Evolutionary conservation across 345 rosid species (phyloP).

Genomic region (Ceriops decandra): DNA sequence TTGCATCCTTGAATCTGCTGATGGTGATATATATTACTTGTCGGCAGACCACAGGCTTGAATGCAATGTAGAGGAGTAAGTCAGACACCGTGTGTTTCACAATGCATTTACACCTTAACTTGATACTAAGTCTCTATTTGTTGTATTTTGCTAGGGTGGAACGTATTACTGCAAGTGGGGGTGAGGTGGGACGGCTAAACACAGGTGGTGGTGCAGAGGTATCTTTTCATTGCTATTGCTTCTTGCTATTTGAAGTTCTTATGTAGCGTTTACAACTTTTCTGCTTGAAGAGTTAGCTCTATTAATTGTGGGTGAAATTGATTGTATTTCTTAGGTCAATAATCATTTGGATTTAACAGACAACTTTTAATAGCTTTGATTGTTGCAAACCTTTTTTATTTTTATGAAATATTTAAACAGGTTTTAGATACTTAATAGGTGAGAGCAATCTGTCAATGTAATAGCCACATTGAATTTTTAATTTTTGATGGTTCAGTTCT

Average conservation of each 20-base stretch:
- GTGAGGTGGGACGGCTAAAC: slow-evolving; percentile 97
- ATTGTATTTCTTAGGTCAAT: too few species aligned
- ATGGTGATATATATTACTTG: slow-evolving; percentile 79
- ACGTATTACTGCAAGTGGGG: slow-evolving; percentile 93
- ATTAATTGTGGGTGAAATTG: background rate
- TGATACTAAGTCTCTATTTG: slow-evolving; percentile 17
- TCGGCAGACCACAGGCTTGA: slow-evolving; percentile 99
- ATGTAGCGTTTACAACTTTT: background rate
- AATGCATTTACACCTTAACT: slow-evolving; percentile 8
- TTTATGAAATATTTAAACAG: too few species aligned
- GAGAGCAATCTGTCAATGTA: too few species aligned
- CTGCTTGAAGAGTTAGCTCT: background rate
- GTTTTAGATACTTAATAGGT: too few species aligned
- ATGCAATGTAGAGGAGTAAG: slow-evolving; percentile 91
- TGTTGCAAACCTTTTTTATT: too few species aligned
- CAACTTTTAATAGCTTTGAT: too few species aligned
- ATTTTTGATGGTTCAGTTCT: too few species aligned
- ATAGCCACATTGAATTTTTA: too few species aligned
- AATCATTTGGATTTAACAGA: too few species aligned
- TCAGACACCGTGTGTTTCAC: slow-evolving; percentile 9
- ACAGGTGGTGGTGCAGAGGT: slow-evolving; percentile 99
- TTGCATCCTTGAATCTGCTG: slow-evolving; percentile 93
- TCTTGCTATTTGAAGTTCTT: slow-evolving; percentile 9
- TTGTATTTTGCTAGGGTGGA: slow-evolving; percentile 57
- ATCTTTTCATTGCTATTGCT: slow-evolving; percentile 20